A percentile compares a stretch with the other conserved stretches of the same genome.
Conservation (phyloP, 495 filamentous ascomycete genomes). For the Penicillium arizonense region DNA sequence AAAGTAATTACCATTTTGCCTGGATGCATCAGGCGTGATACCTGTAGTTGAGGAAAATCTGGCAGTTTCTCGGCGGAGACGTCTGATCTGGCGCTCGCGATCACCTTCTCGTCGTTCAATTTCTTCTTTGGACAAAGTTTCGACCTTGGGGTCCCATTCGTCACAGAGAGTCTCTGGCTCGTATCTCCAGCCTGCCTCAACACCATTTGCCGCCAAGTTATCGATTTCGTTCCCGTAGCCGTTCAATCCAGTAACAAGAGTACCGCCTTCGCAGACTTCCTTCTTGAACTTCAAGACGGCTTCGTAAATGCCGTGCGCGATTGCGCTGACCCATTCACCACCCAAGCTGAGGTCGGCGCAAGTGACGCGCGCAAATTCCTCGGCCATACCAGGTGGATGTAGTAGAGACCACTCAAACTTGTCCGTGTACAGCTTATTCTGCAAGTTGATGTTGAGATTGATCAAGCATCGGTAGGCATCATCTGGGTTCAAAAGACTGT, state of each 20-base stretch:
- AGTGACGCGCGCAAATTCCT: slow-evolving; percentile 87
- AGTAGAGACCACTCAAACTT: slow-evolving; percentile 98
- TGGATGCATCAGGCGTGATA: slow-evolving; percentile 63
- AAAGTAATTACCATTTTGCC: slow-evolving; percentile 55
- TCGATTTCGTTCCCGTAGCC: slow-evolving; percentile 76
- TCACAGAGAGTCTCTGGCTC: slow-evolving; percentile 85
- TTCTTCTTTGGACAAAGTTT: slow-evolving; percentile 87
- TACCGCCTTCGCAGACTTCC: slow-evolving; percentile 88
- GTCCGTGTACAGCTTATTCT: slow-evolving; percentile 90
- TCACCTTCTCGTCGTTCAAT: slow-evolving; percentile 98
- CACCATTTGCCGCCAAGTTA: slow-evolving; percentile 77
- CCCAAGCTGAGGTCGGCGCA: slow-evolving; percentile 86
- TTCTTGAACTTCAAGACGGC: slow-evolving; percentile 91
- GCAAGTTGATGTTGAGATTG: slow-evolving; percentile 86
- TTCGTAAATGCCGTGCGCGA: slow-evolving; percentile 97
- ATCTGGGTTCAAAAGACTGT: slow-evolving; percentile 72
- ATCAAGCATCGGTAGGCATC: slow-evolving; percentile 92
- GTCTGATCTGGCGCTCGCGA: slow-evolving; percentile 83
- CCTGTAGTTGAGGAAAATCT: slow-evolving; percentile 83
- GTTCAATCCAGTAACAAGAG: slow-evolving; percentile 68
- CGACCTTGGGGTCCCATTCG: slow-evolving; percentile 94
- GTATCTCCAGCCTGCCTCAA: slow-evolving; percentile 89
- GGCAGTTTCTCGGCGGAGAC: slow-evolving; percentile 86
- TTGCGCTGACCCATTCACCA: slow-evolving; percentile 91
- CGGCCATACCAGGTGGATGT: slow-evolving; percentile 86